A percentile compares a stretch with the other conserved stretches of the same genome.
phyloP scores from a whole-genome alignment of 768 basidiomycete species.

The Dacryopinax primogenitus region DNA sequence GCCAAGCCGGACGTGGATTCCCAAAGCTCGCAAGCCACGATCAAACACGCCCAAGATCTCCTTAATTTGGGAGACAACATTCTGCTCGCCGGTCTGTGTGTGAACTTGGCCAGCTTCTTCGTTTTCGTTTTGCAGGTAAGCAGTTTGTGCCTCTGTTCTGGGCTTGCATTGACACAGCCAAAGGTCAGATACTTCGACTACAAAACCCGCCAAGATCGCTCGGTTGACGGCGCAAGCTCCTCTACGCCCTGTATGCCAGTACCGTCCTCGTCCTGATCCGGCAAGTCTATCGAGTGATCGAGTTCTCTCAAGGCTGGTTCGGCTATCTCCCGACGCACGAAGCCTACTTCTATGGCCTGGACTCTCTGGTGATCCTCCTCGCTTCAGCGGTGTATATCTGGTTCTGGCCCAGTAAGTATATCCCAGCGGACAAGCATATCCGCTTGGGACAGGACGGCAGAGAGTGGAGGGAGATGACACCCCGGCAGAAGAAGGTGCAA shows the following conservation, averaged over 20 bases:
- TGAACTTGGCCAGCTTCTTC: not conserved
- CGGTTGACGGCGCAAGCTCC: not conserved
- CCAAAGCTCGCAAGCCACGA: not conserved
- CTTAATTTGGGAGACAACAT: not conserved
- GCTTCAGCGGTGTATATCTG: constrained; percentile 43
- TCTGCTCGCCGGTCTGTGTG: not conserved
- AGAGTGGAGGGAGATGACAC: constrained; percentile 2
- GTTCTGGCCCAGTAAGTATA: constrained; percentile 46
- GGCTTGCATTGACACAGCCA: no score
- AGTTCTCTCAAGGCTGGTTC: constrained; percentile 48
- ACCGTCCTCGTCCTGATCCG: constrained; percentile 31
- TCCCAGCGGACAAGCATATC: not conserved
- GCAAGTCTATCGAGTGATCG: constrained; percentile 45
- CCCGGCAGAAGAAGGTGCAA: not conserved
- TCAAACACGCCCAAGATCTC: not conserved
- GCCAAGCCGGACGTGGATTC: not conserved
- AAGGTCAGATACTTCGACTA: not conserved
- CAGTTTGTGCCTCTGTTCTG: no score
- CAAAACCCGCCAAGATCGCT: not conserved
- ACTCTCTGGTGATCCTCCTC: constrained; percentile 53
- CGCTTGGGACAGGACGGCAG: not conserved
- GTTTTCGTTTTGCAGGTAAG: not conserved
- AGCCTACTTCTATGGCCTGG: constrained; percentile 50
- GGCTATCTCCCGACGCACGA: constrained; percentile 48
- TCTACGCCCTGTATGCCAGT: not conserved